These are phyloP conservation scores for Coniochaeta prunicola DNA, from an alignment of 2,329 filamentous ascomycete genomes.

Conservation along the genomic window DNA sequence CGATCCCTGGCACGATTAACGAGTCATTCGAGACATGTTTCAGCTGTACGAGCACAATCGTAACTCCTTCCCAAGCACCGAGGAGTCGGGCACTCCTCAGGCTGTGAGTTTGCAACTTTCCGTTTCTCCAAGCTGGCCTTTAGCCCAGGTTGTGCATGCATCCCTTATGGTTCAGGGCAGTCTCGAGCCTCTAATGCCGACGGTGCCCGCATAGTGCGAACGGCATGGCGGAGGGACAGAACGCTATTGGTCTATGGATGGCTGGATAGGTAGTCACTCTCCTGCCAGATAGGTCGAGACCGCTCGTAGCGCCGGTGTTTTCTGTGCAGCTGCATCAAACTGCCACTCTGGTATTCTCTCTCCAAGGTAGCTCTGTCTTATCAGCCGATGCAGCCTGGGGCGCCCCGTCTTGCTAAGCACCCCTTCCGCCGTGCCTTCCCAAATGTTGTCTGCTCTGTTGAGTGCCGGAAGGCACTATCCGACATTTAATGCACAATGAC, in stretches of 20 bases:
- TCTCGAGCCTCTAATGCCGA: background rate
- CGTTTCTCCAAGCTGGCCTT: background rate
- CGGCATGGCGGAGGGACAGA: background rate
- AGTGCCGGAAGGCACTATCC: background rate
- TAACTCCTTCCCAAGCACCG: background rate
- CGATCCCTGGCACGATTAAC: background rate
- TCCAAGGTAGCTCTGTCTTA: background rate
- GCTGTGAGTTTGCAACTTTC: background rate
- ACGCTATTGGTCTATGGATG: background rate
- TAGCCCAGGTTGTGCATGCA: too few species aligned
- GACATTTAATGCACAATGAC: background rate
- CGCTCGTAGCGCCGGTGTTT: too few species aligned
- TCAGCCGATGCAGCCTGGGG: background rate
- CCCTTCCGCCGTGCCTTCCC: background rate
- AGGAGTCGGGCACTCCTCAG: background rate
- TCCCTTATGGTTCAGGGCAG: background rate
- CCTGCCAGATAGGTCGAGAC: too few species aligned
- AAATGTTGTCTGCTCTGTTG: background rate
- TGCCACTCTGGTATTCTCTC: background rate
- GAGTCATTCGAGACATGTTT: background rate
- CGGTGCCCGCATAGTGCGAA: background rate
- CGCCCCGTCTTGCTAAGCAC: background rate
- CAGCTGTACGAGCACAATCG: background rate
- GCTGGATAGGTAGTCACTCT: too few species aligned
- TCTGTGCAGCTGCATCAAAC: background rate